phyloP scores from a whole-genome alignment of 225 moss, liverwort and hornwort species.

The Lunularia cruciata region DNA sequence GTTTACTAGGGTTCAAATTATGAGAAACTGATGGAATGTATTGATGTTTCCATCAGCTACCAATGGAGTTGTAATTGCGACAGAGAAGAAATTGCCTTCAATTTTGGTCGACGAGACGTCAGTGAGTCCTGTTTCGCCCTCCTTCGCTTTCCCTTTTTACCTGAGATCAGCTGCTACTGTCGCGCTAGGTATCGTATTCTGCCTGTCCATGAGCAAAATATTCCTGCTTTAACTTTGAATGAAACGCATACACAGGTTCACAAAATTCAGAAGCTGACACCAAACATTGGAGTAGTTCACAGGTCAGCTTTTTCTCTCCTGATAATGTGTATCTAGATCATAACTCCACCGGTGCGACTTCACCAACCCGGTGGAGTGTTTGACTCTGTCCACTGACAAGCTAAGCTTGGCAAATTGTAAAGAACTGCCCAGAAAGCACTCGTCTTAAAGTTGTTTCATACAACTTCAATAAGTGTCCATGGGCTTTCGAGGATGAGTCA shows the following conservation, averaged over 20 bases:
- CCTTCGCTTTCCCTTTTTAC: background rate
- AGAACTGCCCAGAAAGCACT: no score
- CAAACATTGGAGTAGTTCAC: constrained; percentile 95
- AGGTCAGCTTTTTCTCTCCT: constrained; percentile 43
- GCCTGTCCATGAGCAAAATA: background rate
- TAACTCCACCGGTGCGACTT: no score
- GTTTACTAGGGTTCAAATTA: background rate
- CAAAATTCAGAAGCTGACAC: constrained; percentile 89
- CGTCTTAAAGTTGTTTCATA: no score
- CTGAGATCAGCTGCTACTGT: background rate
- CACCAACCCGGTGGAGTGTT: no score
- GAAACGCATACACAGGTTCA: constrained; percentile 54
- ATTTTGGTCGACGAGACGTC: constrained; percentile 89
- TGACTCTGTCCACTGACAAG: no score
- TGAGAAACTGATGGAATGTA: background rate
- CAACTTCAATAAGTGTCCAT: no score
- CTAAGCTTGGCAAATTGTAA: no score
- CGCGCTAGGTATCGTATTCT: background rate
- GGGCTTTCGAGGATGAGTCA: no score
- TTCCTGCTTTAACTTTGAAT: no score
- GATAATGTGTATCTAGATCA: no score
- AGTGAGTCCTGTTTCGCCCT: constrained; percentile 33
- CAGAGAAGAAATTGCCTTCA: constrained; percentile 93
- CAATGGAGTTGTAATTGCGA: constrained; percentile 87
- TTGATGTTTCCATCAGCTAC: constrained; percentile 51